Base-by-base conservation (phyloP, 805 yeast genomes). In the Ogataea pini region DNA sequence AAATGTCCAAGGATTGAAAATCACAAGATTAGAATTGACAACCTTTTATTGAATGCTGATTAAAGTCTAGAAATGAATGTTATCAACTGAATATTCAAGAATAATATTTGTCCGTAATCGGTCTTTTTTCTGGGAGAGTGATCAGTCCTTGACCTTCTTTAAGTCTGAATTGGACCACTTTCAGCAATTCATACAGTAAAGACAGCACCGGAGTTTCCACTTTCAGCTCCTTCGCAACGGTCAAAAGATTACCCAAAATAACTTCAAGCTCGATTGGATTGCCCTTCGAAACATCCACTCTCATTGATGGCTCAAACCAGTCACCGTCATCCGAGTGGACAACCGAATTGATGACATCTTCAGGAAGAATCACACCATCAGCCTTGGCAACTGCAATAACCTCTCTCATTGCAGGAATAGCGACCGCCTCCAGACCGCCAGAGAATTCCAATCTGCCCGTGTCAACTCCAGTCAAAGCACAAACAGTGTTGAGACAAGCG, bases 231-330 rank as follows among this genome's bases (percentile, higher is more conserved):
- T 68, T 65, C 8, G 85, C 86, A 34, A 77, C 71, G 14, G 64
- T 64, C 44, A 85, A 58, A 0, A 85, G 72, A 58, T 83, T 86
- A 3, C 92, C 91, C 43, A 86, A 68, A 50, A 88, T 83, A 18
- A 79, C 85, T 58, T 86, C 90, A 24, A 82, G 65, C 64, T 88
- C 95, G 55, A 86, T 77, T 41, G 82, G 81, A 59, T 85, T 83
- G 20, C 82, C 80, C 55, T 84, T 82, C 44, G 77, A 68, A 14
- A 47, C 50, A 60, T 85, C 92, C 5, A 83, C 85, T 52, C 77
- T 68, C 92, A 85, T 85, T 6, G 89, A 83, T 1, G 90, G 91
- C 46, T 75, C 73, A 63, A 78, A 85, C 65, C 74, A 77, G 20
- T 69, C 71, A 12, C 78, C 79, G 46, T 75, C 84, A 57, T 83